Evolutionary conservation across 768 basidiomycete genomes (phyloP), one percentile per base, ranked within the genome.

Genomic region (Boletus edulis): DNA sequence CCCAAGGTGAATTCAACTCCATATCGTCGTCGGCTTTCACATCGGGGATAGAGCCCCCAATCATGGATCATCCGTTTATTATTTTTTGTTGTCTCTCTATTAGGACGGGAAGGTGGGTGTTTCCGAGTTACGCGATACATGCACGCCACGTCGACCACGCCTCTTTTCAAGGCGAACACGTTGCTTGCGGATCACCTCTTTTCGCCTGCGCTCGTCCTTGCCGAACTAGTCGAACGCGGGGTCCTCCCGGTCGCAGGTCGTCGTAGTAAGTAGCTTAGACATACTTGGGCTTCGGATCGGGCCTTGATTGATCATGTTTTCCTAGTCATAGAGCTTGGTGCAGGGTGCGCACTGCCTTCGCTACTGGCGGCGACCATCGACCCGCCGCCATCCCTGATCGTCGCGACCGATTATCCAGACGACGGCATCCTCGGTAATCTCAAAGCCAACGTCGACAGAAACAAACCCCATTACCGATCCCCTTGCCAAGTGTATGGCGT

Each of bases 141-240:
- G 46, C 7, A 20, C 31, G 11, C 34, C 39, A 39, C 13, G 17
- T 40, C 32, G 37, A 41, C 41, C 27, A 39, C 3, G 15, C 13
- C 41, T 49, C 34, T 44, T 18, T 44, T 1, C 38, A 67, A 88
- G 86, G 84, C 86, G 29, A 87, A 82, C 56, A 86, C 85, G 14
- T 75, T 88, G 11, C 74, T 89, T 20, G 87, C 86, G 46, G 86
- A 89, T 68, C 85, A 86, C 57, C 73, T 89, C 4, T 89, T 89
- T 66, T 89, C 84, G 38, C 87, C 85, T 15, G 79, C 81, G 10
- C 74, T 90, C 9, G 78, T 84, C 52, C 75, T 90, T 17, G 83
- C 84, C 3, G 85, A 89, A 63, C 72, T 77, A 27, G 82, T 91
- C 11, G 86, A 90, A 67, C 67, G 78, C 51, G 76, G 78, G 0